These are phyloP conservation scores for Fraxinus americana DNA, from an alignment of 257 asterid genomes.

Conservation along the genomic window DNA sequence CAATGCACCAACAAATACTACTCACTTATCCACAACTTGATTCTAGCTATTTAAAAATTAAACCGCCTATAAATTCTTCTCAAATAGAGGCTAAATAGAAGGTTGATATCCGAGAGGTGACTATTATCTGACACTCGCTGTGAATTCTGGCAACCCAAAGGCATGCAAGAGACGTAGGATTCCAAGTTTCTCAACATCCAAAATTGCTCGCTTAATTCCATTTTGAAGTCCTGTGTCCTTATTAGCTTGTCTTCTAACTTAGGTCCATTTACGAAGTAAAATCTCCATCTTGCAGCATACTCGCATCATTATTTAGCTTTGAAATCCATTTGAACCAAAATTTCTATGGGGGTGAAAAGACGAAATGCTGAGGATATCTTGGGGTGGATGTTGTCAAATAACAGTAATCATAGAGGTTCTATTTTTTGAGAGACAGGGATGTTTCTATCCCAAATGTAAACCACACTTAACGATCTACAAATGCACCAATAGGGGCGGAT, in stretches of 20 bases:
- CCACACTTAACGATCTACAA: not conserved
- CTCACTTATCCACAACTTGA: too few species aligned
- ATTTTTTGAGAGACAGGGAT: slow-evolving; percentile 10
- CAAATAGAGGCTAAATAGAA: not conserved
- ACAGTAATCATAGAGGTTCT: not conserved
- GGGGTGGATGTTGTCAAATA: not conserved
- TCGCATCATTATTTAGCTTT: not conserved
- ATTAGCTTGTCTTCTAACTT: not conserved
- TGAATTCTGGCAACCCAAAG: not conserved
- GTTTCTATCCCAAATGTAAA: slow-evolving; percentile 14
- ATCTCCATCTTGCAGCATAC: not conserved
- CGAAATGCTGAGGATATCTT: not conserved
- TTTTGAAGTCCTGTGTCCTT: not conserved
- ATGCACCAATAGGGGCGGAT: slow-evolving; percentile 11
- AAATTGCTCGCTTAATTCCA: not conserved
- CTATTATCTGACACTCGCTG: not conserved
- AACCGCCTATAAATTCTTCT: too few species aligned
- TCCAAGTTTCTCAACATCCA: not conserved
- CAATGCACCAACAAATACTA: too few species aligned
- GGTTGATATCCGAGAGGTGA: not conserved
- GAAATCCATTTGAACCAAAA: not conserved
- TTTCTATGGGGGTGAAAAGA: not conserved
- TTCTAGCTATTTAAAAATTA: not conserved
- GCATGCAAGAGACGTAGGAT: not conserved
- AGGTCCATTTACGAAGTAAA: not conserved